phyloP scores from a whole-genome alignment of 2,329 filamentous ascomycete genomes.

The Coniochaeta sp. region DNA sequence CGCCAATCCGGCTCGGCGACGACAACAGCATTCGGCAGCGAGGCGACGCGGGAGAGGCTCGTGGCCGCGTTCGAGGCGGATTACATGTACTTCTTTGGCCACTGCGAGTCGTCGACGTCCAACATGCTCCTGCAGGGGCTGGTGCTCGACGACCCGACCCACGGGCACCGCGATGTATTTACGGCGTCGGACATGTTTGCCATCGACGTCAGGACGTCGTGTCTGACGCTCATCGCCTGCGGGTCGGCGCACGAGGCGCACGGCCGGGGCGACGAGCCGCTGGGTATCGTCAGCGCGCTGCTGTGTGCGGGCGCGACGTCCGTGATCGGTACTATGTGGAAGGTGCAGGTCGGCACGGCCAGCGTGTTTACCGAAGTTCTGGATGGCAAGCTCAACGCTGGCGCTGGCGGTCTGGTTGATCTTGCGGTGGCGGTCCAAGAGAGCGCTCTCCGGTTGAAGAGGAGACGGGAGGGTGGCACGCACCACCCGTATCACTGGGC shows the following conservation, averaged over 20 bases:
- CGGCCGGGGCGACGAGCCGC: not conserved
- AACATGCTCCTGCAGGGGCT: not conserved
- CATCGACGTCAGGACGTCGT: not conserved
- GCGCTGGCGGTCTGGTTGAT: not conserved
- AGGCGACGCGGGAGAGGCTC: not conserved
- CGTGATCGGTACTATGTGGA: not conserved
- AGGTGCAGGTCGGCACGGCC: not conserved
- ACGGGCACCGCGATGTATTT: too few species aligned
- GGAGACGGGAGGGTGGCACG: not conserved
- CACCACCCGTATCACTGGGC: not conserved
- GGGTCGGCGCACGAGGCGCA: not conserved
- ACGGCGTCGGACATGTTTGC: not conserved
- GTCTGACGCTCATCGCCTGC: not conserved
- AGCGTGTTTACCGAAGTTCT: not conserved
- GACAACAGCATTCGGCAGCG: not conserved
- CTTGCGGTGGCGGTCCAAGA: not conserved
- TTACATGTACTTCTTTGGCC: not conserved
- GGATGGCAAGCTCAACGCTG: not conserved
- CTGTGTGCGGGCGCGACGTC: not conserved
- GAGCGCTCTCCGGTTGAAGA: not conserved
- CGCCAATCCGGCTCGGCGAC: not conserved
- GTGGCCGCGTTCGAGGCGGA: not conserved
- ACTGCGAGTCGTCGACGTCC: not conserved
- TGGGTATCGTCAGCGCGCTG: not conserved
- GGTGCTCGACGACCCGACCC: not conserved